Evolutionary conservation across 768 basidiomycete species (phyloP).

Genomic region (Pisolithus microcarpus): DNA sequence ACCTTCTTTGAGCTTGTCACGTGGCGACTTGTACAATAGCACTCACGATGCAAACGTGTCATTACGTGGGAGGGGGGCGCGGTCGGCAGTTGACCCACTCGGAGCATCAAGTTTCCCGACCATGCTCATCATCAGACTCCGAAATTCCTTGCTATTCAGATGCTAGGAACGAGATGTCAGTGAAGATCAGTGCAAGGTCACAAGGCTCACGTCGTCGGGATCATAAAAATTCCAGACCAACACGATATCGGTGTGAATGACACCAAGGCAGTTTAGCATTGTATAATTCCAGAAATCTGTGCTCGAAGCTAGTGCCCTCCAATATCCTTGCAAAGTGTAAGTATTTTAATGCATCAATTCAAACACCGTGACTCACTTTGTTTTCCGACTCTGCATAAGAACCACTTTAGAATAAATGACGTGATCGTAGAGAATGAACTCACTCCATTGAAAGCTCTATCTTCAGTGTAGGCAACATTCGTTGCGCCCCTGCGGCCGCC

Average conservation of each 20-base stretch:
- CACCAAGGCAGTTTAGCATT: conserved; percentile 7
- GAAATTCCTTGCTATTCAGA: neutral
- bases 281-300: conserved; percentile 6
- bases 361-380: neutral
- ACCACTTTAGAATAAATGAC: neutral
- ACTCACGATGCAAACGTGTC: too few species aligned
- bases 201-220: neutral
- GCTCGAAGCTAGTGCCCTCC: conserved; percentile 9
- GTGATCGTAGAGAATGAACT: neutral
- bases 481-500: conserved; percentile 1
- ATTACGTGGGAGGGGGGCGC: too few species aligned
- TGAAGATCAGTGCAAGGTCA: neutral
- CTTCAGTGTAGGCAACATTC: neutral
- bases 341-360: neutral
- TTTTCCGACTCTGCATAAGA: conserved; percentile 1
- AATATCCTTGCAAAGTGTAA: conserved; percentile 10
- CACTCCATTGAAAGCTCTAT: conserved; percentile 1
- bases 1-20: too few species aligned
- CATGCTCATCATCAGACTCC: neutral
- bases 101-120: too few species aligned
- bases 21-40: too few species aligned
- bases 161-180: neutral
- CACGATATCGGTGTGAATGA: conserved; percentile 17
- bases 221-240: conserved; percentile 16
- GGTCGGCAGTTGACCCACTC: too few species aligned